Evolutionary conservation across 2,329 filamentous ascomycete genomes (phyloP).

Genomic region (Colletotrichum lindemuthianum): DNA sequence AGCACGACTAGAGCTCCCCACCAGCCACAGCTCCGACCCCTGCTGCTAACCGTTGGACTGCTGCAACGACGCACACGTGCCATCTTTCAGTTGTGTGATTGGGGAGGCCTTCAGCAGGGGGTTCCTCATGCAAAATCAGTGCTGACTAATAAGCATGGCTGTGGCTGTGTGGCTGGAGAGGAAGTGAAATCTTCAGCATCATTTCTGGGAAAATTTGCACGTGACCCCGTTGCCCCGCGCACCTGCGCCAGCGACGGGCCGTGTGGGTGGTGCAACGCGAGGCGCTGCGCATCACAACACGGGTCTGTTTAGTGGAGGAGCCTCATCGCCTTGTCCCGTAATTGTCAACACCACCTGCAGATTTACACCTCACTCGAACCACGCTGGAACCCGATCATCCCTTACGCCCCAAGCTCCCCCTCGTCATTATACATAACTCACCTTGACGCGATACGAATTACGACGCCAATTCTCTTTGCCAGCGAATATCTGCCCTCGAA

Average conservation of each 20-base stretch:
- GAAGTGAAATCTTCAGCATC: not conserved
- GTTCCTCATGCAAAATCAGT: not conserved
- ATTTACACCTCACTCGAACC: not conserved
- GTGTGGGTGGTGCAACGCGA: slow-evolving; percentile 20
- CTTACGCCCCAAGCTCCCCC: not conserved
- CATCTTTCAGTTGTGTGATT: not conserved
- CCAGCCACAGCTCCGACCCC: slow-evolving; percentile 23
- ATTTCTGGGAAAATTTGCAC: not conserved
- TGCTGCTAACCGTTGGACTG: not conserved
- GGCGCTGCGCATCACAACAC: slow-evolving; percentile 32
- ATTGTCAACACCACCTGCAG: slow-evolving; percentile 21
- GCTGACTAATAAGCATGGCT: slow-evolving; percentile 1
- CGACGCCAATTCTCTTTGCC: not conserved
- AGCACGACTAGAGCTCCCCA: slow-evolving; percentile 25
- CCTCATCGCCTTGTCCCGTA: slow-evolving; percentile 12
- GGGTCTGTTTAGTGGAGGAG: slow-evolving; percentile 21
- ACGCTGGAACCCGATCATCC: not conserved
- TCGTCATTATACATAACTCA: not conserved
- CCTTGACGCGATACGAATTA: not conserved
- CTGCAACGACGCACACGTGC: slow-evolving; percentile 25
- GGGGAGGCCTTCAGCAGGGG: slow-evolving; percentile 10
- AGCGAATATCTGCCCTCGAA: not conserved
- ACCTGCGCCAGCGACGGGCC: slow-evolving; percentile 22
- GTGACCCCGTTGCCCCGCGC: slow-evolving; percentile 35
- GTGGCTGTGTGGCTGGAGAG: slow-evolving; percentile 16